A percentile compares a stretch with the other conserved stretches of the same genome.
Evolutionary conservation across 371 early-diverging fungal genomes (phyloP).

Genomic region (Zychaea mexicana): DNA sequence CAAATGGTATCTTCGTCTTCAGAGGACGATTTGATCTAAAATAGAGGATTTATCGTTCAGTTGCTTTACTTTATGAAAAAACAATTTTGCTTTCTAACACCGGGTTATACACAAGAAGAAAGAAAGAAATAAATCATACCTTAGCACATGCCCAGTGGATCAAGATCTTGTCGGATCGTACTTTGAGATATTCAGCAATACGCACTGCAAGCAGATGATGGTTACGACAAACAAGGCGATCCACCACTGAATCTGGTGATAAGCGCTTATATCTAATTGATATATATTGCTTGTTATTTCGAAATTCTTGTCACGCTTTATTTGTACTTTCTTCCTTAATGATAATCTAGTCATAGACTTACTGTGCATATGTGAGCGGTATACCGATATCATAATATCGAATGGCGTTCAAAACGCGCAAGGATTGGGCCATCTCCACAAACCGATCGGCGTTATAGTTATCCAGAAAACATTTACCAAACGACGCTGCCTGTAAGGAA

Average conservation of each 20-base stretch:
- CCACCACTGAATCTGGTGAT: conserved; percentile 78
- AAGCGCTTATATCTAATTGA: conserved; percentile 67
- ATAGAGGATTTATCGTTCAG: too few relatives aligned
- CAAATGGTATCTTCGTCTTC: conserved; percentile 88
- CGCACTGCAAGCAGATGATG: conserved; percentile 85
- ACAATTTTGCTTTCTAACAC: too few relatives aligned
- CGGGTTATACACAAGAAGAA: too few relatives aligned
- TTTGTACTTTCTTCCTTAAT: too few relatives aligned
- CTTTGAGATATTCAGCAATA: conserved; percentile 81
- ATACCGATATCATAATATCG: conserved; percentile 85
- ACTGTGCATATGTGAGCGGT: conserved; percentile 89
- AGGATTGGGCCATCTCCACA: conserved; percentile 82
- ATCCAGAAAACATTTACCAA: conserved; percentile 92
- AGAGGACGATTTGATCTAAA: conserved; percentile 75
- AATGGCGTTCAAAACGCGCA: conserved; percentile 91
- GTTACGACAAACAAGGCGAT: conserved; percentile 82
- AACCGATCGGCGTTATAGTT: conserved; percentile 83
- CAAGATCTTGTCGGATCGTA: conserved; percentile 80
- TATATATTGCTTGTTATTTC: background rate
- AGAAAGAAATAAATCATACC: conserved; percentile 30
- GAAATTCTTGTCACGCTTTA: background rate
- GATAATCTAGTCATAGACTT: too few relatives aligned
- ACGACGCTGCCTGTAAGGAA: conserved; percentile 89
- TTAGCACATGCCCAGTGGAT: conserved; percentile 97
- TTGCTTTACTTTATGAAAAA: too few relatives aligned